Conservation (phyloP, 768 basidiomycete genomes). For the Boletus fagicola region DNA sequence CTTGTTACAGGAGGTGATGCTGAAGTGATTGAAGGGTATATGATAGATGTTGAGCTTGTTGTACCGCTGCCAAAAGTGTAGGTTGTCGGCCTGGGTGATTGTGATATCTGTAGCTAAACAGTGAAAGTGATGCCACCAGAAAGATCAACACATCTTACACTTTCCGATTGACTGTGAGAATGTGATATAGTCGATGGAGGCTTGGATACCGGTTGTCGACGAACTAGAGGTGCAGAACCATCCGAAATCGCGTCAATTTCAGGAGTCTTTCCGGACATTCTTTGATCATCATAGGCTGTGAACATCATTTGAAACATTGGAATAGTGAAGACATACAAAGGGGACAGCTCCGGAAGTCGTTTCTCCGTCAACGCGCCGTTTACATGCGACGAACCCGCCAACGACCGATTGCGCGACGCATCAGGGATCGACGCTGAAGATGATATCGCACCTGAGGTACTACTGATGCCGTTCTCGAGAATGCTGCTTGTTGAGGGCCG, state of each 20-base stretch:
- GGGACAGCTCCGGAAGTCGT: conserved; percentile 17
- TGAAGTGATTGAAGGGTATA: conserved; percentile 50
- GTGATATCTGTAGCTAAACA: conserved; percentile 33
- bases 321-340: conserved; percentile 19
- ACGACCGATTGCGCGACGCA: conserved; percentile 14
- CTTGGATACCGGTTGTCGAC: conserved; percentile 44
- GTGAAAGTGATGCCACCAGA: conserved; percentile 14
- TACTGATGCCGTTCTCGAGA: conserved; percentile 26
- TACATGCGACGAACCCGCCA: conserved; percentile 4
- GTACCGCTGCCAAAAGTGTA: conserved; percentile 40
- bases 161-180: conserved; percentile 48
- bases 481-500: conserved; percentile 19
- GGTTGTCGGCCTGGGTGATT: conserved; percentile 34
- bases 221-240: conserved; percentile 20
- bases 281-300: conserved; percentile 12
- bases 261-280: conserved; percentile 13
- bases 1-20: conserved; percentile 38
- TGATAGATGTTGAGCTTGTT: conserved; percentile 41
- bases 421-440: conserved; percentile 18
- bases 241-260: conserved; percentile 17
- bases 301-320: conserved; percentile 7
- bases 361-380: conserved; percentile 22
- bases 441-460: conserved; percentile 28
- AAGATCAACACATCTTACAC: conserved; percentile 36
- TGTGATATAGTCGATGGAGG: conserved; percentile 46